These are phyloP conservation scores for Daphne laureola DNA, from an alignment of 441 rosid genomes.

Conservation along the genomic window DNA sequence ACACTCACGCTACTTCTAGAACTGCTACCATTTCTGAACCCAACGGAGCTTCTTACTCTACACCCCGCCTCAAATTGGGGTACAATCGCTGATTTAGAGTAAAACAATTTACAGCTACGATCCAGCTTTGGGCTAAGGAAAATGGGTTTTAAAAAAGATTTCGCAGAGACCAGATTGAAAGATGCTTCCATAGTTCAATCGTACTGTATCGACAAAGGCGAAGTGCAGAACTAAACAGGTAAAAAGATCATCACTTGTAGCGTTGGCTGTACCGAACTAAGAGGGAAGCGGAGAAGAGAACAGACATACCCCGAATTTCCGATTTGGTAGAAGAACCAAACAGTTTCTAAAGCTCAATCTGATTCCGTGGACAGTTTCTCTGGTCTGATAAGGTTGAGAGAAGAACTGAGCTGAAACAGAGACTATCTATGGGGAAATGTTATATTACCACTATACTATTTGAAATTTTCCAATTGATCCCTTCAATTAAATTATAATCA, in stretches of 20 bases:
- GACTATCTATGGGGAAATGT: too few relatives aligned
- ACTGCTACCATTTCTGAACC: conserved; percentile 20
- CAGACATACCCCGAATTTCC: background rate
- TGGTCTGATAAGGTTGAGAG: too few relatives aligned
- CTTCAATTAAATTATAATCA: too few relatives aligned
- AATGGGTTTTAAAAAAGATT: conserved; percentile 26
- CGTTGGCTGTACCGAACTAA: too few relatives aligned
- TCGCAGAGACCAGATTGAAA: conserved; percentile 26
- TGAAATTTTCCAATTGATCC: too few relatives aligned
- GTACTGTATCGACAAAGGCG: conserved; percentile 5
- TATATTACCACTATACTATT: too few relatives aligned
- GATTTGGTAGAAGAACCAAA: background rate
- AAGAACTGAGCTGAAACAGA: too few relatives aligned
- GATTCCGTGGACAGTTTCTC: too few relatives aligned
- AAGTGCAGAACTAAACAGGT: background rate
- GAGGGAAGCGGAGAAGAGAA: background rate
- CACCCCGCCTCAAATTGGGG: conserved; percentile 17
- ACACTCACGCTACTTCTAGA: conserved; percentile 11
- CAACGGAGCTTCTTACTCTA: conserved; percentile 15
- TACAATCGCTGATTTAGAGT: conserved; percentile 18
- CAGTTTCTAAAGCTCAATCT: background rate
- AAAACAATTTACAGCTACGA: conserved; percentile 13
- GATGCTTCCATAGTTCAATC: conserved; percentile 29
- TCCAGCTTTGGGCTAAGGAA: conserved; percentile 22
- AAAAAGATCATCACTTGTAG: too few relatives aligned